Percentiles rank a stretch among this genome's conserved stretches.
These are phyloP conservation scores for Paraconiothyrium sp. DNA, from an alignment of 2,329 filamentous ascomycete species.

Conservation along the genomic window DNA sequence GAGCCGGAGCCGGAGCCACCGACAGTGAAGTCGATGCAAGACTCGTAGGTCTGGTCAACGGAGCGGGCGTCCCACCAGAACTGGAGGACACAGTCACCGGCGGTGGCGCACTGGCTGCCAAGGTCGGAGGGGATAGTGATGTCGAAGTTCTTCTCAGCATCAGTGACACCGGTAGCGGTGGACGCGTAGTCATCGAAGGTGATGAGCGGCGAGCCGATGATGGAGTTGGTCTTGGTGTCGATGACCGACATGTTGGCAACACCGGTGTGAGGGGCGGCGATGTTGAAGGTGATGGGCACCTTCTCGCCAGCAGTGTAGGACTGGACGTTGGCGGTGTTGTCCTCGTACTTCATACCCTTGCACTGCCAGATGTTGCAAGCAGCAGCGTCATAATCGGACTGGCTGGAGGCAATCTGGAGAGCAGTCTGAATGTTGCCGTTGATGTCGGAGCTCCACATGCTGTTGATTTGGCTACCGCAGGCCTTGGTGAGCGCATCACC, in stretches of 20 bases:
- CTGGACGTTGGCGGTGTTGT: constrained; percentile 64
- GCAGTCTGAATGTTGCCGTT: constrained; percentile 67
- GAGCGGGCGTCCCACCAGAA: constrained; percentile 69
- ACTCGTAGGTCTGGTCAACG: constrained; percentile 70
- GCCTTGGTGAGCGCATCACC: constrained; percentile 61
- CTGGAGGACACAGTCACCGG: constrained; percentile 66
- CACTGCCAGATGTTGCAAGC: constrained; percentile 64
- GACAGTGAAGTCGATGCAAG: constrained; percentile 68
- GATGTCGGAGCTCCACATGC: constrained; percentile 63
- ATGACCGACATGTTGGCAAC: constrained; percentile 68
- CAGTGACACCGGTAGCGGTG: constrained; percentile 53
- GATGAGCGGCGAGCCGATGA: constrained; percentile 64
- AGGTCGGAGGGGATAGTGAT: constrained; percentile 64
- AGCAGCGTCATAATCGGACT: constrained; percentile 59
- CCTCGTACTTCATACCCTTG: constrained; percentile 67
- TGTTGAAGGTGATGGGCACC: constrained; percentile 57
- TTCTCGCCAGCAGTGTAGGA: constrained; percentile 61
- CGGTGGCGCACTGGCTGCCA: constrained; percentile 56
- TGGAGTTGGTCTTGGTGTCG: constrained; percentile 60
- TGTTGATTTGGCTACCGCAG: constrained; percentile 65
- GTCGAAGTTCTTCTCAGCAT: constrained; percentile 60
- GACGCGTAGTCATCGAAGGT: constrained; percentile 66
- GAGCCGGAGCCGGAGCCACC: constrained; percentile 44
- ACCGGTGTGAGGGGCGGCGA: constrained; percentile 64
- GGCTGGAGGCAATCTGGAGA: constrained; percentile 58